These are phyloP conservation scores for Fusarium irregulare DNA, from an alignment of 2,329 filamentous ascomycete genomes.

Conservation along the genomic window DNA sequence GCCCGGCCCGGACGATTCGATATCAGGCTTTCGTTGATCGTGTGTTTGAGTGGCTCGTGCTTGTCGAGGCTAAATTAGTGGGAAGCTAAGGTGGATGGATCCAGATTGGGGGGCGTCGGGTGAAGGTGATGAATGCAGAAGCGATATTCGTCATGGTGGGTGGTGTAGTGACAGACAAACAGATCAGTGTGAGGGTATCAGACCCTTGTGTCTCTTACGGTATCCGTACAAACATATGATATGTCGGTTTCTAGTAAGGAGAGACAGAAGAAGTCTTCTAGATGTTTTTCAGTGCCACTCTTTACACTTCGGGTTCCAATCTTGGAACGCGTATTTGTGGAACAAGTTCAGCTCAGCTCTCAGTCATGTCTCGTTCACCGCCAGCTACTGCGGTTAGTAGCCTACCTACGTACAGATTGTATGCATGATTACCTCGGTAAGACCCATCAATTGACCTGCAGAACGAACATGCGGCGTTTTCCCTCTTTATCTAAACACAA, in stretches of 20 bases:
- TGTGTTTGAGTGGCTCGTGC: not conserved
- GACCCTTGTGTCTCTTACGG: not conserved
- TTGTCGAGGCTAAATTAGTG: constrained; percentile 2
- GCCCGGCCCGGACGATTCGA: not conserved
- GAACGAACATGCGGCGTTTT: not conserved
- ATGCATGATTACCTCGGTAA: not conserved
- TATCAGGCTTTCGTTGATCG: not conserved
- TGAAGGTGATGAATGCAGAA: not conserved
- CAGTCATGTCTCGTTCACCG: constrained; percentile 16
- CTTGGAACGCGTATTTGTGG: not conserved
- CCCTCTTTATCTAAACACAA: not conserved
- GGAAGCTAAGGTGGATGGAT: not conserved
- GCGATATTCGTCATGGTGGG: not conserved
- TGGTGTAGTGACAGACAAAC: not conserved
- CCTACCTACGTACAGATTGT: no score
- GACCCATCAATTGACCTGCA: not conserved
- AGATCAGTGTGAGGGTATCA: not conserved
- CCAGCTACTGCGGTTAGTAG: not conserved
- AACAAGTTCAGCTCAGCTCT: not conserved
- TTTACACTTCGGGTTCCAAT: not conserved
- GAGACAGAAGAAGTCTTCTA: constrained; percentile 13
- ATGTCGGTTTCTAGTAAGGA: not conserved
- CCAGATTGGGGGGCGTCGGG: not conserved
- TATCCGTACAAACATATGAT: not conserved
- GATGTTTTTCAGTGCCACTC: not conserved